Evolutionary conservation across 768 basidiomycete species (phyloP).

Genomic region (Trametes coccinea): DNA sequence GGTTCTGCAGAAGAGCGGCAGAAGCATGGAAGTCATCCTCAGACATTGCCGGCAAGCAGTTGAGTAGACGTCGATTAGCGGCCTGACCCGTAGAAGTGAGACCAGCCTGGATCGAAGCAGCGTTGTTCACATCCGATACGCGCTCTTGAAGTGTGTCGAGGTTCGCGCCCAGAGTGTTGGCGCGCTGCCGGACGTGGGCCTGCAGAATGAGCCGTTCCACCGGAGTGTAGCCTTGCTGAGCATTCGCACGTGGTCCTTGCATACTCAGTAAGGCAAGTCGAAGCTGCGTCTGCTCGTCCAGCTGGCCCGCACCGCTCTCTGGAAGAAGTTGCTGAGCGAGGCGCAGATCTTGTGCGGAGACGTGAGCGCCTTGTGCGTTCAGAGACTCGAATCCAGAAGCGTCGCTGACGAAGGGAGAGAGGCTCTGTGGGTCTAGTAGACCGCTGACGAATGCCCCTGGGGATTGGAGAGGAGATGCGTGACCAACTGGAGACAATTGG

Average conservation of each 20-base stretch:
- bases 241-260: conserved; percentile 28
- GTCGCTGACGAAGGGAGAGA: not conserved
- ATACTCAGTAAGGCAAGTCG: conserved; percentile 20
- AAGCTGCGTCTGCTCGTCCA: conserved; percentile 20
- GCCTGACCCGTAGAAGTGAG: not conserved
- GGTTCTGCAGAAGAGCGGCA: conserved; percentile 11
- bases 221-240: conserved; percentile 61
- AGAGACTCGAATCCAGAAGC: conserved; percentile 7
- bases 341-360: conserved; percentile 6
- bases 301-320: not conserved
- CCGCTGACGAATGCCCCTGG: not conserved
- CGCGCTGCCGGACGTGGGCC: conserved; percentile 40
- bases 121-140: not conserved
- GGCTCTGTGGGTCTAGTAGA: not conserved
- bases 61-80: conserved; percentile 23
- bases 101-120: not conserved
- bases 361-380: conserved; percentile 18
- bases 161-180: conserved; percentile 31
- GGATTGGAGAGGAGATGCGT: conserved; percentile 15
- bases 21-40: conserved; percentile 40
- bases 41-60: conserved; percentile 30
- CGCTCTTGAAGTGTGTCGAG: conserved; percentile 23
- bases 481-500: not conserved
- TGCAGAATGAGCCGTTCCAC: conserved; percentile 70
- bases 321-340: conserved; percentile 2